These are phyloP conservation scores for Tulasnella sp. DNA, from an alignment of 768 basidiomycete genomes.

Conservation along the genomic window DNA sequence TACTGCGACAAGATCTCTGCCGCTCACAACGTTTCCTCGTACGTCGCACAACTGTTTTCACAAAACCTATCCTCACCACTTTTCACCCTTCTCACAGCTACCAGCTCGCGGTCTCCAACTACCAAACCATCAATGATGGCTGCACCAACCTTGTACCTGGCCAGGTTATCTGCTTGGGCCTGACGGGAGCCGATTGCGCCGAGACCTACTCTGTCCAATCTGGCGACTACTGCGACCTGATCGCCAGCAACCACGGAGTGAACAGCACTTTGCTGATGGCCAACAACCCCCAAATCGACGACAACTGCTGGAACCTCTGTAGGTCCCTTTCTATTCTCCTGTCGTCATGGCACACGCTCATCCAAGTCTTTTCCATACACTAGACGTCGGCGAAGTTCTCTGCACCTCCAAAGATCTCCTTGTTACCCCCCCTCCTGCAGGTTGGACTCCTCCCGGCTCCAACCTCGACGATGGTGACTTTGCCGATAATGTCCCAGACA, in stretches of 20 bases:
- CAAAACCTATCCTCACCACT: conserved; percentile 37
- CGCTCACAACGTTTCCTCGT: conserved; percentile 65
- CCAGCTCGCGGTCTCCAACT: conserved; percentile 71
- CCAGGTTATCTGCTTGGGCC: conserved; percentile 64
- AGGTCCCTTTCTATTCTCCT: neutral
- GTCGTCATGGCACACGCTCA: neutral
- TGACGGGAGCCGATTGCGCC: conserved; percentile 61
- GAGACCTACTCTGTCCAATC: conserved; percentile 59
- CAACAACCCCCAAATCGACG: conserved; percentile 70
- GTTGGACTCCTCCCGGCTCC: neutral
- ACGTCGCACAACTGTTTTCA: conserved; percentile 38
- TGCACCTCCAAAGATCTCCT: neutral
- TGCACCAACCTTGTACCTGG: conserved; percentile 66
- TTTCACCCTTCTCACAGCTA: conserved; percentile 53
- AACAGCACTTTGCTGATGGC: conserved; percentile 57
- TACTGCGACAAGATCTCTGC: conserved; percentile 72
- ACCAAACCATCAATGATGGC: conserved; percentile 50
- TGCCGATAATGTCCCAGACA: neutral
- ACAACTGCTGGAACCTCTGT: conserved; percentile 23
- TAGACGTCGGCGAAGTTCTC: conserved; percentile 23
- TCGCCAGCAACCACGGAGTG: conserved; percentile 50
- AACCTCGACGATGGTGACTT: conserved; percentile 1
- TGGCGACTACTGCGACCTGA: conserved; percentile 62
- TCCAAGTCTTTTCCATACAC: neutral
- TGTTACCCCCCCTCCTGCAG: neutral